Conservation (phyloP, 2,329 filamentous ascomycete species). For the Fusarium succisae region DNA sequence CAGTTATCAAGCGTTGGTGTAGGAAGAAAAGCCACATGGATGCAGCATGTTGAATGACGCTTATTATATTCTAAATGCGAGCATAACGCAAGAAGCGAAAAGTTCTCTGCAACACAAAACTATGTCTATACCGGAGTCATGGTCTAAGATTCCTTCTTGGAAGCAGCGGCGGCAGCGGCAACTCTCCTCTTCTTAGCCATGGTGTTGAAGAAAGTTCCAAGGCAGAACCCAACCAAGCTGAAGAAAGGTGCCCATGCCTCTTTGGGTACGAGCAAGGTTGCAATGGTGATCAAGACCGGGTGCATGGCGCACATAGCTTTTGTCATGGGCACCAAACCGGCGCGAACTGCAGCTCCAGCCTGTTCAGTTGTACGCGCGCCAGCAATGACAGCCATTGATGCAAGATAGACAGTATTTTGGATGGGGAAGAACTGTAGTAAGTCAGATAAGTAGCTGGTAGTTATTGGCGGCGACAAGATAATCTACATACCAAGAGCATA, state of each 20-base stretch:
- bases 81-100: not conserved
- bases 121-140: not conserved
- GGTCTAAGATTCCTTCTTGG: not conserved
- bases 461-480: accelerated
- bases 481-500: not conserved
- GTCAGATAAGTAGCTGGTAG: not conserved
- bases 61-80: not conserved
- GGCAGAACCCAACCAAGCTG: conserved; percentile 8
- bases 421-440: conserved; percentile 12
- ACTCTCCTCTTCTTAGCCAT: conserved; percentile 9
- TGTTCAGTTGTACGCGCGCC: conserved; percentile 16
- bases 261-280: not conserved
- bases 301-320: conserved; percentile 18
- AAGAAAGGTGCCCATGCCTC: conserved; percentile 8
- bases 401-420: conserved; percentile 16
- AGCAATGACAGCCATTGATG: conserved; percentile 22
- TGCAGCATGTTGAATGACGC: not conserved
- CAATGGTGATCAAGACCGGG: not conserved
- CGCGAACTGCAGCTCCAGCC: not conserved
- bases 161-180: conserved; percentile 35
- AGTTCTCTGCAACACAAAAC: not conserved
- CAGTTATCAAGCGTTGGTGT: not conserved
- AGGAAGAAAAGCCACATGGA: not conserved
- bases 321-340: conserved; percentile 8
- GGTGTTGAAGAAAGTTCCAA: conserved; percentile 12